A percentile compares a stretch with the other conserved stretches of the same genome.
Evolutionary conservation across 305 asterid genomes (phyloP).

Genomic region (Salvia sclarea): DNA sequence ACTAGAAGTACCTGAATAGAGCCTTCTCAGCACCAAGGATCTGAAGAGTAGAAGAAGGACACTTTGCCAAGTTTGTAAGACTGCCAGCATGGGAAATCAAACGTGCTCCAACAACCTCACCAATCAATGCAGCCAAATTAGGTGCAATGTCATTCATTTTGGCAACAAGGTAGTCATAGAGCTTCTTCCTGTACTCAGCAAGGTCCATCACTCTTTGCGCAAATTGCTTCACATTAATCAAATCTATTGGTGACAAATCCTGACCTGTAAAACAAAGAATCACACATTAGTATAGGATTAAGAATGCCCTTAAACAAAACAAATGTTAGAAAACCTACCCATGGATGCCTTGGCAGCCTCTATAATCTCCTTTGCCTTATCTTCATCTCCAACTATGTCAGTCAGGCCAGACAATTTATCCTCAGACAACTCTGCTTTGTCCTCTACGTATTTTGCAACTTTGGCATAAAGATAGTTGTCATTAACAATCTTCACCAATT

Average conservation of each 20-base stretch:
- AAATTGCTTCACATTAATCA: constrained; percentile 86
- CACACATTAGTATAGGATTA: not conserved
- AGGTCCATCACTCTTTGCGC: constrained; percentile 97
- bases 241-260: constrained; percentile 87
- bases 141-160: constrained; percentile 97
- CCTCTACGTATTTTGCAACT: constrained; percentile 79
- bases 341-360: constrained; percentile 98
- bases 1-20: constrained; percentile 63
- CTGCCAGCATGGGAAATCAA: constrained; percentile 98
- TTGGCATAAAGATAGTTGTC: constrained; percentile 92
- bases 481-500: constrained; percentile 76
- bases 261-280: constrained; percentile 63
- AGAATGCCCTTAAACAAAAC: not conserved
- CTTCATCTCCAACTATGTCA: constrained; percentile 87
- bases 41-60: constrained; percentile 97
- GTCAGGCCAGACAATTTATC: constrained; percentile 62
- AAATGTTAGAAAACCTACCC: constrained; percentile 53
- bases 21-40: constrained; percentile 99
- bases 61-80: constrained; percentile 90
- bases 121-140: constrained; percentile 90
- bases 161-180: constrained; percentile 79
- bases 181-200: constrained; percentile 87
- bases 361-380: constrained; percentile 86
- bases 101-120: constrained; percentile 98
- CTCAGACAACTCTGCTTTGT: constrained; percentile 73